Percentiles rank a stretch among this genome's conserved stretches.
Conservation (phyloP, 176 grass and related monocot species). For the Rhynchospora breviuscula region DNA sequence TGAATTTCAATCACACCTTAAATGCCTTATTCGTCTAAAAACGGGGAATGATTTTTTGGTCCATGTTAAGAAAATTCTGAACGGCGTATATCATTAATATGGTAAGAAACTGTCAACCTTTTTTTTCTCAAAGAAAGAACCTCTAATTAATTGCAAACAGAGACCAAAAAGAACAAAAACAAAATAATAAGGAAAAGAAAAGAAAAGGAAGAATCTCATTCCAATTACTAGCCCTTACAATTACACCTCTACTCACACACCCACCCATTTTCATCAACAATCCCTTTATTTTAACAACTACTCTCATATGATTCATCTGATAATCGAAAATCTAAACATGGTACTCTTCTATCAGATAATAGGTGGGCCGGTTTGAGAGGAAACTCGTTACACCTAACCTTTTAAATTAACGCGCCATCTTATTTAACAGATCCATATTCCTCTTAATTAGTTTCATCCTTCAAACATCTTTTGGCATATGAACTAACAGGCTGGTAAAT, state of each 20-base stretch:
- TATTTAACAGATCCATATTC: slow-evolving; percentile 45
- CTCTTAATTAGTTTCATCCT: slow-evolving; percentile 36
- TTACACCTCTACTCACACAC: slow-evolving; percentile 49
- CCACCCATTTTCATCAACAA: slow-evolving; percentile 42
- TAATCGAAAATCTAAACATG: slow-evolving; percentile 13
- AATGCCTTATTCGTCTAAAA: not conserved
- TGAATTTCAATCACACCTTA: not conserved
- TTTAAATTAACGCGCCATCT: slow-evolving; percentile 47
- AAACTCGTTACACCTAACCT: slow-evolving; percentile 50
- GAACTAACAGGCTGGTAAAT: slow-evolving; percentile 39
- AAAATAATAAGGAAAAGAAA: not conserved
- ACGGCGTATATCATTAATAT: not conserved
- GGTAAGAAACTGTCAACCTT: not conserved
- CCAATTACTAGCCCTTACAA: slow-evolving; percentile 47
- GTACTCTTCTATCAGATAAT: slow-evolving; percentile 53
- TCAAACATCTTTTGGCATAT: slow-evolving; percentile 70
- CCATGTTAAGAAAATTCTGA: not conserved
- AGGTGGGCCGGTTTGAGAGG: slow-evolving; percentile 38
- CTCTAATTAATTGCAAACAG: not conserved
- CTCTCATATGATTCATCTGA: slow-evolving; percentile 36
- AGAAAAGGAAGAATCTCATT: slow-evolving; percentile 16
- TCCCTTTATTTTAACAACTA: slow-evolving; percentile 37
- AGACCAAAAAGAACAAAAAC: not conserved
- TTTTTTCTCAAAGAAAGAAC: not conserved
- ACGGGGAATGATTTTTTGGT: not conserved